Base-by-base conservation (phyloP, 2,329 filamentous ascomycete genomes). In the Botrytis hyacinthi region DNA sequence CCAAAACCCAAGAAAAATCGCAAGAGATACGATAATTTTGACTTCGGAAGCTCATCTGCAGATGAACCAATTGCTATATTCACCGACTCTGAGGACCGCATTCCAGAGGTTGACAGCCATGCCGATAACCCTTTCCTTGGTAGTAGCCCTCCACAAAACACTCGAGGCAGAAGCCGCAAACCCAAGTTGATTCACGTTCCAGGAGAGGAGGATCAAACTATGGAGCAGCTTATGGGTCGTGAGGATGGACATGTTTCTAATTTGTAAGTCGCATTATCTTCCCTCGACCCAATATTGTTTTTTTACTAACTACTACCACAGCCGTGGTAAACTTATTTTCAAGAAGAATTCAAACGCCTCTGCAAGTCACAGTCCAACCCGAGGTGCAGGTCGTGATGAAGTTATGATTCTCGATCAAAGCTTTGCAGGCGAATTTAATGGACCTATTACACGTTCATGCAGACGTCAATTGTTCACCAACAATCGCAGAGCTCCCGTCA, bases 271-370 rank as follows among this genome's bases (percentile, higher is more conserved):
- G 29, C n/a, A 63, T 71, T 48, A 20, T n/a, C 42, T 69, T 29
- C 51, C 4, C 48, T 22, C 26, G 57, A 18, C 35, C 42, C 37
- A 44, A 61, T 46, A 46, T 46, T 73, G 12, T 16, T 69, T 75
- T 73, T 65, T 46, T 67, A 72, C 79, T 82, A 81, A 82, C 75
- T 67, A 73, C 77, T 75, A 76, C 72, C 74, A 29, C 75, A 94
- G 92, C 85, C 93, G 93, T 78, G 93, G 93, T 81, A 93, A 92
- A 85, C 93, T 90, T 80, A 85, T 93, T 73, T 94, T 93, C 84
- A 90, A 90, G 81, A 92, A 90, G 79, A 82, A 81, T 26, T 78
- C 61, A 18, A 68, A 57, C 29, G 48, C 32, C 14, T 68, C 54
- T 18, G 35, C 44, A 79, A 35, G 81, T 51, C 75, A 70, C 10